A percentile compares a stretch with the other conserved stretches of the same genome.
phyloP scores from a whole-genome alignment of 345 rosid genomes.

The Laguncularia racemosa region DNA sequence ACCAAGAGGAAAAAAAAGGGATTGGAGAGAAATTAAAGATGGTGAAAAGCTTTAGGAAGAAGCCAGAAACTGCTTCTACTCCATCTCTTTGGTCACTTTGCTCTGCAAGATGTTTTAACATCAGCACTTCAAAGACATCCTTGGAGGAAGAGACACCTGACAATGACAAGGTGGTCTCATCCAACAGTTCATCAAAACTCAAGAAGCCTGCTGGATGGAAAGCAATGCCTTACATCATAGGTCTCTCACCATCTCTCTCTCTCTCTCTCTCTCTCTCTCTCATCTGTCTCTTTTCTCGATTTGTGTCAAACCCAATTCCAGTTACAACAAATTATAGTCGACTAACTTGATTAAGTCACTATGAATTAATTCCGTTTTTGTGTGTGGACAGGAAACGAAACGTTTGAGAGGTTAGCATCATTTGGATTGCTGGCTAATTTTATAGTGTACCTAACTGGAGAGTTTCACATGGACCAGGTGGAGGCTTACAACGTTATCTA shows the following conservation, averaged over 20 bases:
- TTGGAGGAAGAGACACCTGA: constrained; percentile 9
- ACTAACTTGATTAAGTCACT: no score
- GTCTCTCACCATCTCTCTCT: constrained; percentile 25
- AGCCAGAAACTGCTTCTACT: not conserved
- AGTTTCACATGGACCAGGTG: constrained; percentile 27
- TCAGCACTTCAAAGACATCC: constrained; percentile 5
- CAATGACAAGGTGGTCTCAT: constrained; percentile 8
- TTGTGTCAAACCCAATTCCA: no score
- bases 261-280: not conserved
- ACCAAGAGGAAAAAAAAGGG: no score
- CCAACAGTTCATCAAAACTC: constrained; percentile 8
- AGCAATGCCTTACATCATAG: constrained; percentile 73
- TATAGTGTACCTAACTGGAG: constrained; percentile 22
- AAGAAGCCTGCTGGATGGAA: constrained; percentile 73
- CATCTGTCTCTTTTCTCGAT: no score
- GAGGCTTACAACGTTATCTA: constrained; percentile 20
- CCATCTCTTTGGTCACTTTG: constrained; percentile 9
- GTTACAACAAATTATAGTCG: no score
- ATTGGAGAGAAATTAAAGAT: no score
- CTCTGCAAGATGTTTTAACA: constrained; percentile 13
- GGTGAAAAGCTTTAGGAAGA: no score
- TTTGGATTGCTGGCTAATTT: constrained; percentile 32
- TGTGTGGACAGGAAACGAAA: constrained; percentile 34
- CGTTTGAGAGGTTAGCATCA: constrained; percentile 41
- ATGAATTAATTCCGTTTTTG: no score